phyloP scores from a whole-genome alignment of 78 protist species.

The Planoprotostelium fungivorum region DNA sequence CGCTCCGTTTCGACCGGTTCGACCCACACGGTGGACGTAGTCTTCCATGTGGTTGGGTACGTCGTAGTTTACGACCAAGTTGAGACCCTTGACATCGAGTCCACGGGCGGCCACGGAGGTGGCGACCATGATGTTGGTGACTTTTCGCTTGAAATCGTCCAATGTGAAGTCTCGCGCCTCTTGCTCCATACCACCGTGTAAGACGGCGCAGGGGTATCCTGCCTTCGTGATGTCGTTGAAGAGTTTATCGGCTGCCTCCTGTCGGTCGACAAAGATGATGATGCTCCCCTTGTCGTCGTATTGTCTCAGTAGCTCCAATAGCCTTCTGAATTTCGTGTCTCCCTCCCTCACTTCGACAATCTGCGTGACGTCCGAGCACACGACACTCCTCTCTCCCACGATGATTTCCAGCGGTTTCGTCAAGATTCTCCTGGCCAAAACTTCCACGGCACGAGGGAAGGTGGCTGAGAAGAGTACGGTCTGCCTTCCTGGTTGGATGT shows the following conservation, averaged over 20 bases:
- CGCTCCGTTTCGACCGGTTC: conserved; percentile 96
- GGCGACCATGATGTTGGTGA: conserved; percentile 79
- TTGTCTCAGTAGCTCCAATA: conserved; percentile 64
- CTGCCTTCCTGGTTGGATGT: conserved; percentile 88
- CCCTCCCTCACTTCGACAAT: conserved; percentile 73
- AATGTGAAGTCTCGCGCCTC: conserved; percentile 88
- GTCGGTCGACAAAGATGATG: conserved; percentile 88
- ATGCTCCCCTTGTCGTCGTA: conserved; percentile 55
- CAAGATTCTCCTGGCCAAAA: conserved; percentile 72
- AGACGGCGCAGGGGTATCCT: conserved; percentile 68
- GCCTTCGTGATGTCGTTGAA: conserved; percentile 39
- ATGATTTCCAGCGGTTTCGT: conserved; percentile 83
- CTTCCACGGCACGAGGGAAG: conserved; percentile 77
- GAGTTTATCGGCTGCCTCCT: conserved; percentile 80
- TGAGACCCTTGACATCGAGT: conserved; percentile 88
- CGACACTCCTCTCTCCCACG: conserved; percentile 88
- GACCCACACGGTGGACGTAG: conserved; percentile 96
- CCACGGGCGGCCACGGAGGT: conserved; percentile 98
- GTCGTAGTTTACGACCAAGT: conserved; percentile 91
- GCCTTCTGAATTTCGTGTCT: conserved; percentile 37
- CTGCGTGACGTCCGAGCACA: conserved; percentile 78
- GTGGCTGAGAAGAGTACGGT: conserved; percentile 95
- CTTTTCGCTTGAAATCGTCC: conserved; percentile 76
- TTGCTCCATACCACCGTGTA: conserved; percentile 97
- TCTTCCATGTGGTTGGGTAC: conserved; percentile 94